These are phyloP conservation scores for Pachysandra terminalis DNA, from an alignment of 164 flowering plant species.

Conservation along the genomic window DNA sequence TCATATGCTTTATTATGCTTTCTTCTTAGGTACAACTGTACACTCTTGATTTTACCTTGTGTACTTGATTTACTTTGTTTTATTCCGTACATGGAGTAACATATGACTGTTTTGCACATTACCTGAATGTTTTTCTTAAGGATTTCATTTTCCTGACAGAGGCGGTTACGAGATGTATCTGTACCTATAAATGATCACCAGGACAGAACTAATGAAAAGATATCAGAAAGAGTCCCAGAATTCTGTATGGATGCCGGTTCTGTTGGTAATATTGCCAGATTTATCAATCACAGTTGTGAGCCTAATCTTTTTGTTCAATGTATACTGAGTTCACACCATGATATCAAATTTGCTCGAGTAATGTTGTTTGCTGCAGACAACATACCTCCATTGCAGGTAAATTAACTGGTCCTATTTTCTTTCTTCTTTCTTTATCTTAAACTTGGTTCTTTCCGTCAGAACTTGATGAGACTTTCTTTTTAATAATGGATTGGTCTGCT, in stretches of 20 bases:
- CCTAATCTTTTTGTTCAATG: slow-evolving; percentile 94
- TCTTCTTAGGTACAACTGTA: too few species aligned
- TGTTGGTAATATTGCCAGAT: slow-evolving; percentile 71
- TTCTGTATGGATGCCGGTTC: slow-evolving; percentile 88
- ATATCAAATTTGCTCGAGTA: slow-evolving; percentile 64
- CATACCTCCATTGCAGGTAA: slow-evolving; percentile 87
- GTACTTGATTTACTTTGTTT: not conserved
- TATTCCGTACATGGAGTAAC: not conserved
- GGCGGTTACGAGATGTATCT: slow-evolving; percentile 47
- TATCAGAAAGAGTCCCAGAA: slow-evolving; percentile 51
- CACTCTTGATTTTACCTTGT: not conserved
- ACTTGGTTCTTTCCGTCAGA: not conserved
- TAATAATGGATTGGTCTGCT: not conserved
- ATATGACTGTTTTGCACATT: too few species aligned
- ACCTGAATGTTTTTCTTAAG: too few species aligned
- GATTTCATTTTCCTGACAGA: slow-evolving; percentile 32
- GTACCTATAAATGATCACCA: slow-evolving; percentile 21
- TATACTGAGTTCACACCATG: slow-evolving; percentile 73
- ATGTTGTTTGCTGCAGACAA: slow-evolving; percentile 86
- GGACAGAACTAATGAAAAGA: slow-evolving; percentile 33
- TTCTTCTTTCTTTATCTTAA: not conserved
- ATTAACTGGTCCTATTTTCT: not conserved
- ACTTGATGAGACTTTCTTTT: not conserved
- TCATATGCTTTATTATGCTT: too few species aligned
- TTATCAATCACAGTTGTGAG: slow-evolving; percentile 89